These are phyloP conservation scores for Rhodotorula graminis DNA, from an alignment of 768 basidiomycete genomes.

Conservation along the genomic window DNA sequence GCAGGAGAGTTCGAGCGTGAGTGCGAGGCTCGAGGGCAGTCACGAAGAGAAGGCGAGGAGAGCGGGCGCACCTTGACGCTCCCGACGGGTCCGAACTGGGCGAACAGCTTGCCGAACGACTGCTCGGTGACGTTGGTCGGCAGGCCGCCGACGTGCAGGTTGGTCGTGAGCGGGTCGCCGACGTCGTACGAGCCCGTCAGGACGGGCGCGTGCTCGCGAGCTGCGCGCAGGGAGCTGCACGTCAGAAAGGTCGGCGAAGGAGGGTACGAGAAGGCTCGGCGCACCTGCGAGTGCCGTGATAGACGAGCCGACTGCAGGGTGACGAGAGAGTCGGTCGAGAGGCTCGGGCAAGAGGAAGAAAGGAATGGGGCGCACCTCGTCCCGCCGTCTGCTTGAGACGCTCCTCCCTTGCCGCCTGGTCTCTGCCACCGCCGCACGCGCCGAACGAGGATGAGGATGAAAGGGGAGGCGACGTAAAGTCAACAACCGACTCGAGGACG, in stretches of 20 bases:
- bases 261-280: slow-evolving; percentile 39
- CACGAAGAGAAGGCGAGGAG: background rate
- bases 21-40: background rate
- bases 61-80: slow-evolving; percentile 45
- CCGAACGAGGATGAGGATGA: slow-evolving; percentile 12
- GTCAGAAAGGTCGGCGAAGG: background rate
- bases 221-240: slow-evolving; percentile 11
- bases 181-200: slow-evolving; percentile 90
- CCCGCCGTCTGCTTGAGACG: slow-evolving; percentile 56
- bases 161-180: slow-evolving; percentile 85
- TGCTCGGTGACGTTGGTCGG: slow-evolving; percentile 82
- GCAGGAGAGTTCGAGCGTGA: slow-evolving; percentile 44
- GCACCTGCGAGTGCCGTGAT: slow-evolving; percentile 84
- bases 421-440: slow-evolving; percentile 53
- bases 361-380: slow-evolving; percentile 48
- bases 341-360: too few species aligned
- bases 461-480: background rate
- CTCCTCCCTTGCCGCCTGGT: slow-evolving; percentile 85
- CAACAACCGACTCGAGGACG: background rate
- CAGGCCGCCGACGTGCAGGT: slow-evolving; percentile 90
- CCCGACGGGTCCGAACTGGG: slow-evolving; percentile 80
- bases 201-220: slow-evolving; percentile 51
- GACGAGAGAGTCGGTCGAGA: slow-evolving; percentile 45
- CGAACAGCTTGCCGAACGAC: slow-evolving; percentile 81
- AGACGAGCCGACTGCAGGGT: slow-evolving; percentile 50